A percentile compares a stretch with the other conserved stretches of the same genome.
These are phyloP conservation scores for Cryptococcus sp. DNA, from an alignment of 1,284 basidiomycete genomes.

Conservation along the genomic window DNA sequence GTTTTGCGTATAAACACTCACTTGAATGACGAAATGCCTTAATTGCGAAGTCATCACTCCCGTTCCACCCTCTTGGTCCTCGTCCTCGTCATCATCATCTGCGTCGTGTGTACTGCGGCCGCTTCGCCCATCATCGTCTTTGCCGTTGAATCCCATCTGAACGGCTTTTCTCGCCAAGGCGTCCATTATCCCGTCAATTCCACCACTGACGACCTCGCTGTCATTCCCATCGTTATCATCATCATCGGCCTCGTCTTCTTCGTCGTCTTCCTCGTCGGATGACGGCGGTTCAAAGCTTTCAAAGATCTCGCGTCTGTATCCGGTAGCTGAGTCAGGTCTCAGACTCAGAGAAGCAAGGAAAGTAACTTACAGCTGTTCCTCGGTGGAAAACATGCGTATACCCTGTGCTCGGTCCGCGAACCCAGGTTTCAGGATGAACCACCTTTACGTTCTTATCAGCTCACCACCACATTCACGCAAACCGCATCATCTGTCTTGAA, in stretches of 20 bases:
- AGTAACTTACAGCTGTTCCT: conserved; percentile 62
- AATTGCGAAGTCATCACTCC: conserved; percentile 81
- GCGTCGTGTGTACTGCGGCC: conserved; percentile 34
- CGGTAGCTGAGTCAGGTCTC: not conserved
- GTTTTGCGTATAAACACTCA: conserved; percentile 47
- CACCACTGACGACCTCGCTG: conserved; percentile 47
- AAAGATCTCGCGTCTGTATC: conserved; percentile 65
- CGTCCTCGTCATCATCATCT: conserved; percentile 54
- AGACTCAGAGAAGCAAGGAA: not conserved
- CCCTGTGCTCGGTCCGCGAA: conserved; percentile 97
- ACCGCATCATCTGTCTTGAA: too few relatives aligned
- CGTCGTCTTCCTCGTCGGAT: conserved; percentile 40
- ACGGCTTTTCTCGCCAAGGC: conserved; percentile 16
- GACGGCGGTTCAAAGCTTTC: conserved; percentile 73
- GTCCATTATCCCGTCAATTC: conserved; percentile 12
- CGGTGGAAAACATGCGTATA: conserved; percentile 84
- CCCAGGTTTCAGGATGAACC: conserved; percentile 96
- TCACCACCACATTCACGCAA: not conserved
- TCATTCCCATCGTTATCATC: conserved; percentile 51
- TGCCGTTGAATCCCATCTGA: conserved; percentile 17
- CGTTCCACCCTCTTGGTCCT: conserved; percentile 56
- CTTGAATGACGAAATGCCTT: conserved; percentile 96
- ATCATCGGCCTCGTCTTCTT: conserved; percentile 49
- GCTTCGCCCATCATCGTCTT: conserved; percentile 10
- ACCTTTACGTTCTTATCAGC: conserved; percentile 26